Evolutionary conservation across 2,329 filamentous ascomycete genomes (phyloP), one percentile per base, ranked within the genome.

Genomic region (Malbranchea cinnamomea): DNA sequence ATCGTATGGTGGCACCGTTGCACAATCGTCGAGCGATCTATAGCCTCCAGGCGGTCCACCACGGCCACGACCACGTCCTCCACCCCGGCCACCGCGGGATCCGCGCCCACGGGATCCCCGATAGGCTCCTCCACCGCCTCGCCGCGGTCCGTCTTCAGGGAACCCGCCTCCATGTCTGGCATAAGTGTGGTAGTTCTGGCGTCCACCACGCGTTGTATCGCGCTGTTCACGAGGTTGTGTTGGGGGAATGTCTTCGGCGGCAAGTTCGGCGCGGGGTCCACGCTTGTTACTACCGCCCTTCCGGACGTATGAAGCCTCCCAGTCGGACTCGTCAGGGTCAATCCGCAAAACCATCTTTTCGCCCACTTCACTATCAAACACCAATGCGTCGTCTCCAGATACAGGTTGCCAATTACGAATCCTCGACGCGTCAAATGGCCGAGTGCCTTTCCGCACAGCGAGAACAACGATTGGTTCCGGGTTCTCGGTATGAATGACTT

Each of bases 321-420:
- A 73, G 14, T 57, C 53, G 2, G 60, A 57, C 29, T 73, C 52
- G 59, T 87, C 80, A 30, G 74, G 64, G 50, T 93, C 83, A 26
- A 95, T 75, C 2, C 79, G 70, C 30, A 95, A 57, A 39, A 89
- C 65, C 10, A 82, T 71, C 58, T 91, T 93, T 56, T 95, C 85
- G 11, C 79, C 79, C 1, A 95, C 81, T 0, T 71, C 73, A 1
- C 79, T 84, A 38, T 91, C 81, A 44, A 95, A 84, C 4, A 73
- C 66, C 46, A 85, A 73, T 0, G 73, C 66, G 44, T 79, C 71
- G 5, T 83, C 74, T 4, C 69, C 60, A 0, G 77, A 58, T 3
- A 92, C 65, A 4, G 81, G 73, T 38, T 80, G 71, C 89, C 87
- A 95, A 39, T 78, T 75, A 32, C 74, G 71, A 35, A 95, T 94